Evolutionary conservation across 2,329 filamentous ascomycete genomes (phyloP).

Genomic region (Neonectria punicea): DNA sequence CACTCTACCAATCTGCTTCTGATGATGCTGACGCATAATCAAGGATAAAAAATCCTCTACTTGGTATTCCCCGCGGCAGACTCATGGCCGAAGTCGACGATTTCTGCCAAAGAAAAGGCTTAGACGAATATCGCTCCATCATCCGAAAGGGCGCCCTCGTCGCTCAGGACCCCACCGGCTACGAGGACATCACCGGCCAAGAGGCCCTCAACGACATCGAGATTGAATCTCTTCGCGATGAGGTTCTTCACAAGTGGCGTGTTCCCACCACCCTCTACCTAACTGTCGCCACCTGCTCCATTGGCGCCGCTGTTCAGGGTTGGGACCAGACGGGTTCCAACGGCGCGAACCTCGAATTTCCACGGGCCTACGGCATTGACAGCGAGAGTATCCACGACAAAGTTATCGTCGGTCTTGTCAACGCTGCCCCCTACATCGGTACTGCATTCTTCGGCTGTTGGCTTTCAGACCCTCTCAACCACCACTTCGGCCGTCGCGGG

Average conservation of each 20-base stretch:
- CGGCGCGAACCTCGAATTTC: conserved; percentile 72
- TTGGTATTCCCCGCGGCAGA: conserved; percentile 61
- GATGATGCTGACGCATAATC: conserved; percentile 26
- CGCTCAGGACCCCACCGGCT: conserved; percentile 74
- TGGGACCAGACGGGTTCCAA: conserved; percentile 76
- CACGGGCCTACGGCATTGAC: conserved; percentile 59
- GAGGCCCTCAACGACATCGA: conserved; percentile 69
- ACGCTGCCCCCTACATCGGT: conserved; percentile 64
- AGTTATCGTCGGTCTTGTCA: conserved; percentile 73
- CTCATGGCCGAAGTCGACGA: conserved; percentile 66
- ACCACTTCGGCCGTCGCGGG: conserved; percentile 56
- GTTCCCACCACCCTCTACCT: conserved; percentile 71
- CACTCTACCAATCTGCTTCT: neutral
- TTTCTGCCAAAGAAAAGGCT: conserved; percentile 69
- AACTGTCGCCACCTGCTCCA: conserved; percentile 74
- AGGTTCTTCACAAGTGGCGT: conserved; percentile 75
- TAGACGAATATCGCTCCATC: conserved; percentile 67
- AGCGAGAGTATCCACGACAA: conserved; percentile 49
- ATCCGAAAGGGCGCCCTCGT: conserved; percentile 78
- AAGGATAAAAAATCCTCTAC: conserved; percentile 60
- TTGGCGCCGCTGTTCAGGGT: conserved; percentile 76
- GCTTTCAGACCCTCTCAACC: conserved; percentile 72
- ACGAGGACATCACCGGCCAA: conserved; percentile 67
- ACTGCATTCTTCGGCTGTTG: conserved; percentile 67
- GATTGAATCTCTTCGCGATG: conserved; percentile 67